Base-by-base conservation (phyloP, 768 basidiomycete genomes). In the Leccinellum luteum region DNA sequence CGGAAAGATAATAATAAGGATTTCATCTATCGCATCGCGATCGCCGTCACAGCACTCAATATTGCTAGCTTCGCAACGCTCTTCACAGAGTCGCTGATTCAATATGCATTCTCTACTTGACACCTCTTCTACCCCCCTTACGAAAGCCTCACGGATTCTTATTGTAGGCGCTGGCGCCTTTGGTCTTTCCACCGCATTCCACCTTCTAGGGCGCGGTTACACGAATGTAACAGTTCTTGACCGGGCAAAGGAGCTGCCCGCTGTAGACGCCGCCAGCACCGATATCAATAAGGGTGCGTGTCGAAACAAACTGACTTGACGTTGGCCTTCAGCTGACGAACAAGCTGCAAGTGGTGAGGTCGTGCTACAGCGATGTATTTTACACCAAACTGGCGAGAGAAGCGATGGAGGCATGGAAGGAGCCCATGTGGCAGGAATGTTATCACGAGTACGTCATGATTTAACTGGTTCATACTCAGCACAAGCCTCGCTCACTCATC, bases 101-200 rank as follows among this genome's bases (percentile, higher is more conserved):
- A 54, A 49, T 5, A 64, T 64, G 62, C 10, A 12, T 43, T 19
- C 19, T 10, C 10, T 54, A 52, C 1, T 59, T 58, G 58, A 35
- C 51, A 48, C 6, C 15, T 45, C 7, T 52, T 1, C 21, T 19
- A 27, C n/a, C 35, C 30, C 41, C 4, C 53, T 64, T 34, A 44
- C 54, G 48, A 57, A 48, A n/a, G 10, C 57, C 35, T 64, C 69
- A 5, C 62, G 51, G 38, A 59, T 71, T 47, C 66, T 93, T 52
- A 86, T 94, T 59, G 77, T 92, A 44, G 92, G 92, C 27, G 86
- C 90, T 41, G 92, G 92, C 5, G 86, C 86, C 61, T 95, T 95
- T 69, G 94, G 94, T 6, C 75, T 92, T 51, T 94, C 92, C 17
- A 90, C 94, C 0, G 94, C 93, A 2, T 81, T 85, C 62, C 85